Evolutionary conservation across 2,329 filamentous ascomycete species (phyloP), one percentile per base, ranked within the genome.

Genomic region (Botrytis sinoallii): DNA sequence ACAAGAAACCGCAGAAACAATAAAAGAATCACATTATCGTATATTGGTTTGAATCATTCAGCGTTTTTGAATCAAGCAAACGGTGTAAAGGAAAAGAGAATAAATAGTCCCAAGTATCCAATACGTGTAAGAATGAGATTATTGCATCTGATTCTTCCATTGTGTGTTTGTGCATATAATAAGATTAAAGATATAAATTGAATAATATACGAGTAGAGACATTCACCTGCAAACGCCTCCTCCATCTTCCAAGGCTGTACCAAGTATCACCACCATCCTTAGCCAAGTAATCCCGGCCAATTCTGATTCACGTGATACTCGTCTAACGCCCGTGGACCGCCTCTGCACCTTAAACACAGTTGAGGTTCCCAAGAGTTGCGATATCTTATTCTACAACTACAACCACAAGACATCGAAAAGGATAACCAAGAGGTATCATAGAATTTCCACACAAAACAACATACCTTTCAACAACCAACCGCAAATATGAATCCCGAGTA

Each of bases 401-500:
- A 40, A 61, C 32, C 68, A 46, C n/a, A 70, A 46, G 35, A 64
- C 68, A 64, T 70, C 68, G 29, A 70, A 64, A 40, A 61, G 68
- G 46, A 70, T 64, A 64, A 64, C 22, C 55, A 70, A 70, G 59
- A 35, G 52, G 32, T 60, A 70, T 48, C 40, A 70, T n/a, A 70
- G 14, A 70, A 38, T n/a, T 12, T 20, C 22, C 9, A 48, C 10
- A 32, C 3, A 57, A 20, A 42, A 69, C 14, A 29, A 25, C 22
- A 29, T 32, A 32, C 18, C 25, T 69, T 69, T 69, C n/a, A 69
- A 69, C 48, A 57, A 59, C n/a, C 61, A 32, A 18, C 59, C 64
- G 64, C 72, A 88, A 93, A 81, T 83, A 96, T 96, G 93, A 96
- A 96, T 88, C 93, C 93, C 83, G 93, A 96, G 93, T 96, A 89